Base-by-base conservation (phyloP, 1,284 basidiomycete species). In the Trametes hirsuta region DNA sequence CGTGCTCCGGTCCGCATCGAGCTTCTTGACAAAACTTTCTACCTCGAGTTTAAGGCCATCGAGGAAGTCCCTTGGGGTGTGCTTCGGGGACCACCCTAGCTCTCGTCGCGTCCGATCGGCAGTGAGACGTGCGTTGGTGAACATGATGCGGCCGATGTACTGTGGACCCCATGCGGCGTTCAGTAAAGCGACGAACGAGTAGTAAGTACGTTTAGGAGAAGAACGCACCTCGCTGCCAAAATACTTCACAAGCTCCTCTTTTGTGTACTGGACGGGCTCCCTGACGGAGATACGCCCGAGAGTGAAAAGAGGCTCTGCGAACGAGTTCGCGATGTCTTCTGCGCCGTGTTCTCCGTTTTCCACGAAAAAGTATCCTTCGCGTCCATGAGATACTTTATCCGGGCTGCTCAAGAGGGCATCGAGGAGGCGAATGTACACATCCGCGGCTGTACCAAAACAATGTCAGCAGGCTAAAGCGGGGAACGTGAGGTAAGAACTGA, bases 311-410 rank as follows among this genome's bases (percentile, higher is more conserved):
- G 69, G 69, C 24, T 72, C 65, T 0, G 73, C 74, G 21, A 80
- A 74, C 1, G 71, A 70, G 53, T 74, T 70, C 2, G 70, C 67
- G 8, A 79, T 63, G 15, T 73, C 66, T 47, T 71, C 67, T 47
- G 75, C 61, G 5, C 58, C 66, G 56, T 78, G 73, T 56, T 80
- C 78, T 35, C 78, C 77, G 51, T 77, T 77, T 59, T 78, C 79
- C n/a, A 65, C 77, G 62, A 81, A 79, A 62, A 80, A 81, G 60
- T 73, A 80, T 2, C 80, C 80, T 6, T 76, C 68, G 10, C 69
- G 69, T 2, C 80, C 80, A 49, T 79, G 77, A 14, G 61, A 59
- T 45, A 65, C 58, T 12, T 51, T 58, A n/a, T 36, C 53, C n/a
- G 64, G 53, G 35, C 54, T 47, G 4, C 47, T 44, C 34, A 61